These are phyloP conservation scores for Aphanomyces invadans DNA, from an alignment of 352 stramenopile genomes.

Conservation along the genomic window DNA sequence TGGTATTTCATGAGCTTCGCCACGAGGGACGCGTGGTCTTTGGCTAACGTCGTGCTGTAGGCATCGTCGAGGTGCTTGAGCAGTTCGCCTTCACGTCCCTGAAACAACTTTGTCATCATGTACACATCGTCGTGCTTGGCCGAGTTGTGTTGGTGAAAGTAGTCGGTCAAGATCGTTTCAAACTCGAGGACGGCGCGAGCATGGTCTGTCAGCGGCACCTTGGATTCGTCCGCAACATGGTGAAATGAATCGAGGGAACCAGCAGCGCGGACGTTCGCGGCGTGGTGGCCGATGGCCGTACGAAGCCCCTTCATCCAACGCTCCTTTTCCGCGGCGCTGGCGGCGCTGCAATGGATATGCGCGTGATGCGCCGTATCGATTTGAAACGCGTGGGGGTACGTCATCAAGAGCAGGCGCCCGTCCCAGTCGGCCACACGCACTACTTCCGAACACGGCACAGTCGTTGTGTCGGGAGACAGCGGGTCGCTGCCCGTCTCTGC, in stretches of 20 bases:
- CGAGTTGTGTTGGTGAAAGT: slow-evolving; percentile 53
- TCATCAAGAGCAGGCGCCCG: slow-evolving; percentile 45
- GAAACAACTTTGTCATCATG: slow-evolving; percentile 19
- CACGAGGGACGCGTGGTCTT: slow-evolving; percentile 14
- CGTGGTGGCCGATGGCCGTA: slow-evolving; percentile 40
- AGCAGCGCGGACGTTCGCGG: slow-evolving; percentile 14
- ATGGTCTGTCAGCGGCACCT: slow-evolving; percentile 14
- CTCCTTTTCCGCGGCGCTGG: slow-evolving; percentile 49
- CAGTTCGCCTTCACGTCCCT: slow-evolving; percentile 19
- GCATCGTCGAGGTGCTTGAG: slow-evolving; percentile 11
- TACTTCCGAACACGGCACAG: slow-evolving; percentile 21
- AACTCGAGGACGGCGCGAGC: slow-evolving; percentile 9
- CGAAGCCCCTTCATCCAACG: slow-evolving; percentile 57
- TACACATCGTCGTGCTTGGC: slow-evolving; percentile 49
- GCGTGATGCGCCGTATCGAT: slow-evolving; percentile 49
- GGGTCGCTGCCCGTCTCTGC: neutral
- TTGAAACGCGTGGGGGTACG: slow-evolving; percentile 66
- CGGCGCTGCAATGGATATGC: slow-evolving; percentile 56
- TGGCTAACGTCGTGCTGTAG: slow-evolving; percentile 16
- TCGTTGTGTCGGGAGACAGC: neutral
- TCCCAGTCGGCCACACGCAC: slow-evolving; percentile 53
- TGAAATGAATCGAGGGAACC: slow-evolving; percentile 26
- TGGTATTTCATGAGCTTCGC: slow-evolving; percentile 4
- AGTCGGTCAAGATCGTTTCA: slow-evolving; percentile 33
- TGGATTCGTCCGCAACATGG: slow-evolving; percentile 10